Conservation (phyloP, 805 yeast species). For the Wickerhamomyces xylosicus region DNA sequence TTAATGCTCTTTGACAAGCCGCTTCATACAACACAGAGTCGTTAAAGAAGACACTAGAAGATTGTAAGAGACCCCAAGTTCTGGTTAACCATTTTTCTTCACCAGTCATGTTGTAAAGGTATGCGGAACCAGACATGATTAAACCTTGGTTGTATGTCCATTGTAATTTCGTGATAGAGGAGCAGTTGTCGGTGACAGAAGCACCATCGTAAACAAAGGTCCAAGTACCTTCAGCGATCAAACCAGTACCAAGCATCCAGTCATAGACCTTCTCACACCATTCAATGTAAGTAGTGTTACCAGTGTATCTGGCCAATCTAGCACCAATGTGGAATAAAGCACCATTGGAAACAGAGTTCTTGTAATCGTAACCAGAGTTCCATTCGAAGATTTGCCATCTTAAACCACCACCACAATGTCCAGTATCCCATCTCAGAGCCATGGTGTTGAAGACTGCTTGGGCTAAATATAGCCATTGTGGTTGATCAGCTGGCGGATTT, state of each 20-base stretch:
- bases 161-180: conserved; percentile 38
- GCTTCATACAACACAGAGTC: conserved; percentile 53
- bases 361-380: conserved; percentile 83
- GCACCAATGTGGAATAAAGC: conserved; percentile 75
- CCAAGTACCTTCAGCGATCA: conserved; percentile 27
- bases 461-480: conserved; percentile 67
- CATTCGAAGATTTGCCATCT: conserved; percentile 90
- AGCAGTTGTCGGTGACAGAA: conserved; percentile 36
- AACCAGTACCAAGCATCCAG: conserved; percentile 50
- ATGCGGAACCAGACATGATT: conserved; percentile 60
- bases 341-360: conserved; percentile 83
- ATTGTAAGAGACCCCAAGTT: conserved; percentile 34
- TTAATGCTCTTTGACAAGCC: conserved; percentile 49
- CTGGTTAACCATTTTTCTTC: conserved; percentile 51
- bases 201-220: conserved; percentile 55
- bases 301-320: conserved; percentile 70
- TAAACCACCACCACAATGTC: conserved; percentile 61
- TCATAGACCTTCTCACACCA: conserved; percentile 66
- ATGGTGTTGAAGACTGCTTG: conserved; percentile 85
- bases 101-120: conserved; percentile 49
- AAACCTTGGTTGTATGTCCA: conserved; percentile 76
- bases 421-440: conserved; percentile 68
- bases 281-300: conserved; percentile 60
- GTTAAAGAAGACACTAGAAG: conserved; percentile 48
- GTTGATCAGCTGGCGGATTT: conserved; percentile 47